These are phyloP conservation scores for Colletotrichum salicis DNA, from an alignment of 2,329 filamentous ascomycete genomes.

Conservation along the genomic window DNA sequence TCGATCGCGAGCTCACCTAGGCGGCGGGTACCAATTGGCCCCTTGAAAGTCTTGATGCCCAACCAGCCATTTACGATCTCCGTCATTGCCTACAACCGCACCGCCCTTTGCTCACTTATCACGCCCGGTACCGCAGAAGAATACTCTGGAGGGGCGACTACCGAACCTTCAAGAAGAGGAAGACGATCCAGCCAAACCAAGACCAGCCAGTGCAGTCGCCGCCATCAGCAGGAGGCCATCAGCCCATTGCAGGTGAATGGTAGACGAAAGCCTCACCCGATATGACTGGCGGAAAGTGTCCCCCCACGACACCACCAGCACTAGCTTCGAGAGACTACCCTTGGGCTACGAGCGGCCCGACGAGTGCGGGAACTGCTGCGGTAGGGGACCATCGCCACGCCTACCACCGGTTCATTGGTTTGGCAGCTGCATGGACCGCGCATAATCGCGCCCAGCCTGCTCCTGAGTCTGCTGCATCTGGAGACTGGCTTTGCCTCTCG, in stretches of 20 bases:
- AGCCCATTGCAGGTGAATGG: constrained; percentile 14
- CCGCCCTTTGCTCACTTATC: neutral
- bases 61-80: constrained; percentile 8
- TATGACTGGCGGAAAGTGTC: constrained; percentile 13
- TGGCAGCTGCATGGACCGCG: constrained; percentile 25
- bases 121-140: neutral
- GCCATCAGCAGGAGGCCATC: neutral
- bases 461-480: constrained; percentile 10
- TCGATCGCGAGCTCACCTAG: constrained; percentile 9
- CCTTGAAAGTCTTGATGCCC: constrained; percentile 30
- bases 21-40: neutral
- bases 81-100: neutral
- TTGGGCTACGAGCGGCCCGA: constrained; percentile 30
- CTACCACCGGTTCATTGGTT: constrained; percentile 27
- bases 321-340: constrained; percentile 1
- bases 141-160: neutral
- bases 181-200: neutral
- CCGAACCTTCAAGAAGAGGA: neutral
- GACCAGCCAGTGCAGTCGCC: neutral
- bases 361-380: constrained; percentile 34
- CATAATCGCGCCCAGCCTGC: constrained; percentile 31
- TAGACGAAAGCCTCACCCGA: constrained; percentile 27
- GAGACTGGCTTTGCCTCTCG: neutral
- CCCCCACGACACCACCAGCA: constrained; percentile 19
- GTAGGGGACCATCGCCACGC: constrained; percentile 13